Evolutionary conservation across 352 stramenopile genomes (phyloP).

Genomic region (Phytophthora agathidicida): DNA sequence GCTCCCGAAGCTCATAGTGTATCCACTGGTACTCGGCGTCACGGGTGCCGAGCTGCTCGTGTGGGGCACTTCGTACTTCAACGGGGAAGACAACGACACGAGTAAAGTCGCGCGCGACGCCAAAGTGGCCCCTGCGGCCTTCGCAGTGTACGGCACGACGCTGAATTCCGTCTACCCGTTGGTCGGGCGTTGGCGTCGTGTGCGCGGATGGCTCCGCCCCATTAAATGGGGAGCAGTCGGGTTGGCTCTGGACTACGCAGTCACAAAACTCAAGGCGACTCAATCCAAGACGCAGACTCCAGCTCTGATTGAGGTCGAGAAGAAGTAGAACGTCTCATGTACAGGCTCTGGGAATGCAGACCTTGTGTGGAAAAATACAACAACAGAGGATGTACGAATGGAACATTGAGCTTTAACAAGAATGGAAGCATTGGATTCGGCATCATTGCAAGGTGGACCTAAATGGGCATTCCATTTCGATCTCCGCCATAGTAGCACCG

Average conservation of each 20-base stretch:
- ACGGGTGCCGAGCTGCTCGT: conserved; percentile 30
- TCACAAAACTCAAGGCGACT: conserved; percentile 14
- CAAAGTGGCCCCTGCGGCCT: conserved; percentile 29
- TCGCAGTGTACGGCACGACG: conserved; percentile 33
- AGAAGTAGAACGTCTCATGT: conserved; percentile 2
- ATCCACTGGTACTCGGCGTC: conserved; percentile 33
- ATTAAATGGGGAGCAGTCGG: conserved; percentile 35
- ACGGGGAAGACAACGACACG: conserved; percentile 14
- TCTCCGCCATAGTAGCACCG: conserved; percentile 10
- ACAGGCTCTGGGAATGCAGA: background rate
- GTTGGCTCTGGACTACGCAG: conserved; percentile 18
- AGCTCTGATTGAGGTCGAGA: conserved; percentile 7
- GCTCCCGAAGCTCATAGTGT: conserved; percentile 33
- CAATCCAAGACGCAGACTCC: conserved; percentile 10
- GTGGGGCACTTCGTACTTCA: conserved; percentile 34
- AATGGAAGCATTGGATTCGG: no score
- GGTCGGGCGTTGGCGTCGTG: conserved; percentile 28
- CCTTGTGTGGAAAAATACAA: no score
- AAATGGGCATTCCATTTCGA: conserved; percentile 1
- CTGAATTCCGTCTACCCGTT: conserved; percentile 37
- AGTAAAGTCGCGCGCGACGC: conserved; percentile 24
- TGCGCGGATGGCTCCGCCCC: conserved; percentile 24
- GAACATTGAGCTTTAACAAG: no score
- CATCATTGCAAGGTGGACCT: no score
- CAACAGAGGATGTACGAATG: no score